Conservation (phyloP, 768 basidiomycete genomes). For the Calocybe gangraenosa region DNA sequence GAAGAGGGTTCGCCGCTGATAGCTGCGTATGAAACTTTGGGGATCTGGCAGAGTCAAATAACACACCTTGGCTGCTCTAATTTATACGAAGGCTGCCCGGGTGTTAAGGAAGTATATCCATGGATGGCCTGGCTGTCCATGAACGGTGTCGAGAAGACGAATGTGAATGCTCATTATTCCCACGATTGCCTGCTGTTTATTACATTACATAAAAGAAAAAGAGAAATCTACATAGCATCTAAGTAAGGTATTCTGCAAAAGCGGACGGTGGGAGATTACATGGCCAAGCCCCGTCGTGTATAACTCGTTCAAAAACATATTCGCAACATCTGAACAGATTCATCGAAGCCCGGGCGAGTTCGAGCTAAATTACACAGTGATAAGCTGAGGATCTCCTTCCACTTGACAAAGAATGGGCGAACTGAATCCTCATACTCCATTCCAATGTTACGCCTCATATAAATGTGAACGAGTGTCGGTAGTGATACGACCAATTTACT, state of each 20-base stretch:
- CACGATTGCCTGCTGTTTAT: too few relatives aligned
- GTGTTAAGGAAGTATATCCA: slow-evolving; percentile 6
- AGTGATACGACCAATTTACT: slow-evolving; percentile 34
- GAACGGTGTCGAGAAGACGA: slow-evolving; percentile 4
- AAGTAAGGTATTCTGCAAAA: slow-evolving; percentile 31
- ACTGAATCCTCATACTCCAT: slow-evolving; percentile 44
- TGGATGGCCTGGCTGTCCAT: slow-evolving; percentile 10
- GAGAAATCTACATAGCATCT: too few relatives aligned
- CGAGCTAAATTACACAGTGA: slow-evolving; percentile 30
- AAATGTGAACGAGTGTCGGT: slow-evolving; percentile 34
- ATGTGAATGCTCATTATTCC: too few relatives aligned
- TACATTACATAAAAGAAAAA: too few relatives aligned
- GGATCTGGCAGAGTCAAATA: not conserved
- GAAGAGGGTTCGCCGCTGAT: slow-evolving; percentile 13
- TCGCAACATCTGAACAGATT: slow-evolving; percentile 51
- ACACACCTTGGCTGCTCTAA: slow-evolving; percentile 25
- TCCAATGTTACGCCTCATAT: slow-evolving; percentile 43
- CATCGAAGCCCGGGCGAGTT: slow-evolving; percentile 44
- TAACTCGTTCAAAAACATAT: slow-evolving; percentile 41
- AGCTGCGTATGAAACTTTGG: not conserved
- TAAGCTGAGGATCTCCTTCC: too few relatives aligned
- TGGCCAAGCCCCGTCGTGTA: slow-evolving; percentile 46
- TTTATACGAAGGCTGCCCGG: slow-evolving; percentile 5
- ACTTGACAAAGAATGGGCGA: not conserved
- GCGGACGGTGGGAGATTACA: slow-evolving; percentile 38